Conservation (phyloP, 139 green algal genomes). For the Chlorella ohadii region DNA sequence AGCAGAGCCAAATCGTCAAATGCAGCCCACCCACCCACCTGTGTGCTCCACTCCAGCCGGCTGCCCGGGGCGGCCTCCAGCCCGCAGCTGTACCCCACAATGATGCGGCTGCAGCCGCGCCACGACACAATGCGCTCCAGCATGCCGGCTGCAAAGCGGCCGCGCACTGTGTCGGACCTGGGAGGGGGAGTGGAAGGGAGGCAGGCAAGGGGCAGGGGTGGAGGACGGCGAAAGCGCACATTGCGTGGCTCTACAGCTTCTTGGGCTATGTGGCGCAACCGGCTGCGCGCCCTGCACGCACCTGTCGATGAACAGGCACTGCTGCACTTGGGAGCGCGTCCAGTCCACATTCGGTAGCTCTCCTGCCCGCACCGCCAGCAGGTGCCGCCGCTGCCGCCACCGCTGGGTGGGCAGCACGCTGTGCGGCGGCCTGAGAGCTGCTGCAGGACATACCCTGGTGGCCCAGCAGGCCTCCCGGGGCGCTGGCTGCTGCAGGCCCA, state of each 20-base stretch:
- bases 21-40: not conserved
- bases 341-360: conserved; percentile 2
- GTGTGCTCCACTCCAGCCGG: not conserved
- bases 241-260: not conserved
- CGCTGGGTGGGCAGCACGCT: not conserved
- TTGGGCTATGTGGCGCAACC: no score
- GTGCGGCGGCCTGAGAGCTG: no score
- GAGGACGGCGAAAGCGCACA: not conserved
- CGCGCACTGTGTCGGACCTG: conserved; percentile 8
- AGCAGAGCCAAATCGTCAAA: no score
- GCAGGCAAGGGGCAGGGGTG: not conserved
- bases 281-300: no score
- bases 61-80: conserved; percentile 1
- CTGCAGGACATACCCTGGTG: no score
- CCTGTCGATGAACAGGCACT: conserved; percentile 27
- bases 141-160: conserved; percentile 13
- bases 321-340: not conserved
- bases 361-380: not conserved
- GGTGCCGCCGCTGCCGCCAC: not conserved
- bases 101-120: not conserved
- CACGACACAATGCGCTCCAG: conserved; percentile 7
- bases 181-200: not conserved
- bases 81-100: conserved; percentile 3
- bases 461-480: no score
- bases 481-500: no score